Base-by-base conservation (phyloP, 1,139 yeast species). In the Hyphopichia wangnamkhiaoensis region DNA sequence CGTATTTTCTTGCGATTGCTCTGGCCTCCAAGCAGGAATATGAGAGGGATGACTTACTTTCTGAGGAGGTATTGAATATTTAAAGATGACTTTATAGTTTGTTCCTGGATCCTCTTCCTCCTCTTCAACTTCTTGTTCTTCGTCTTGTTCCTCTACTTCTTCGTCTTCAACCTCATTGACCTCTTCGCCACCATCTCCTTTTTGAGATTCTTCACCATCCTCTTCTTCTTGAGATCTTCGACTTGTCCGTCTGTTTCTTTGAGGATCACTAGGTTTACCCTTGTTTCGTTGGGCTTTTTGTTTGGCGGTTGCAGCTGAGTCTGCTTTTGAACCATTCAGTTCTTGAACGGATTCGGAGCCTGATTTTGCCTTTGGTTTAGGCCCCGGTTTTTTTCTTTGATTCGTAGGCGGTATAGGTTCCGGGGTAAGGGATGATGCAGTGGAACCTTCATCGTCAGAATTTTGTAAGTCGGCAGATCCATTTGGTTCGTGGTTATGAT, bases 11-110 rank as follows among this genome's bases (percentile, higher is more conserved):
- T 56, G 53, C 56, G 55, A 50, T 58, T 76, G 55, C 61, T 62
- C 48, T 57, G 73, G 65, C 59, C 82, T 52, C 91, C 96, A 61
- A 66, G 86, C 38, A 71, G 79, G 49, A 69, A 76, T 58, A 63
- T 89, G 95, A 4, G 80, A 74, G 2, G 97, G 97, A 55, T 89
- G 91, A 0, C 95, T 84, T 4, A 88, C 72, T 7, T 78, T 61
- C 20, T 84, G 84, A 9, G 74, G 71, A 1, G 89, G 85, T 5
- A 79, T 65, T 2, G 76, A 54, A 35, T 71, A 71, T 29, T 67
- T 74, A 16, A 86, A 51, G 13, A 83, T 61, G 13, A 69, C 37
- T 38, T 61, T 67, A 41, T 59, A 56, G 44, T 49, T 56, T 48
- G 69, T 56, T 27, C 48, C 48, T 8, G 38, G 27, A 1, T 46